phyloP scores from a whole-genome alignment of 805 yeast species.

The Nakazawaea ernobii region DNA sequence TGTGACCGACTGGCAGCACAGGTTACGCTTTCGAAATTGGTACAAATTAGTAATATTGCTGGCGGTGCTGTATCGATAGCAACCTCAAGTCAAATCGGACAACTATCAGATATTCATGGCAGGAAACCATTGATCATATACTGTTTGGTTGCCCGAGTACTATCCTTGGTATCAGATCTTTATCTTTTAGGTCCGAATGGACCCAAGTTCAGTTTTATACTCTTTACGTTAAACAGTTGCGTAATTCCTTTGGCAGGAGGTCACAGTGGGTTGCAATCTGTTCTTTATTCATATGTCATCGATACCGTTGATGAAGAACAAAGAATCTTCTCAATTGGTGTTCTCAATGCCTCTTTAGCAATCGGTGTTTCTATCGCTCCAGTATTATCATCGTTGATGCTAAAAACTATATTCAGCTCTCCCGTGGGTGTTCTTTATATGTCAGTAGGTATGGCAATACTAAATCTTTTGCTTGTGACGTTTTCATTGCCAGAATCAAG shows the following conservation, averaged over 20 bases:
- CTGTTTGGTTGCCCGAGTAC: constrained; percentile 1
- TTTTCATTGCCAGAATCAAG: constrained; percentile 50
- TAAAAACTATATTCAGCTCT: neutral
- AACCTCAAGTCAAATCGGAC: constrained; percentile 50
- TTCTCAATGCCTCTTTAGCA: neutral
- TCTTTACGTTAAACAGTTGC: neutral
- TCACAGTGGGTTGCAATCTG: constrained; percentile 18
- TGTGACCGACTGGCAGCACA: constrained; percentile 33
- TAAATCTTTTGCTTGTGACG: constrained; percentile 24
- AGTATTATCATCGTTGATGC: neutral
- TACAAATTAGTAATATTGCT: constrained; percentile 30
- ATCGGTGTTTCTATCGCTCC: constrained; percentile 6
- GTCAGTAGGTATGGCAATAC: constrained; percentile 17
- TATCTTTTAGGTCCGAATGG: neutral
- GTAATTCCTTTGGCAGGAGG: constrained; percentile 1
- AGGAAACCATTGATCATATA: constrained; percentile 38
- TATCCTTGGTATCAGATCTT: neutral
- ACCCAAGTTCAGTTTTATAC: neutral
- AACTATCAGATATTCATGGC: constrained; percentile 52
- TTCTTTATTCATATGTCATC: neutral
- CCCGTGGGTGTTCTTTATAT: neutral
- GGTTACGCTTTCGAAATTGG: constrained; percentile 34
- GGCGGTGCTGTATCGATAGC: constrained; percentile 36
- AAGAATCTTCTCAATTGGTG: constrained; percentile 5
- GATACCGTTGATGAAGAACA: constrained; percentile 8